A percentile compares a stretch with the other conserved stretches of the same genome.
These are phyloP conservation scores for Epichloe sp. DNA, from an alignment of 2,329 filamentous ascomycete species.

Conservation along the genomic window DNA sequence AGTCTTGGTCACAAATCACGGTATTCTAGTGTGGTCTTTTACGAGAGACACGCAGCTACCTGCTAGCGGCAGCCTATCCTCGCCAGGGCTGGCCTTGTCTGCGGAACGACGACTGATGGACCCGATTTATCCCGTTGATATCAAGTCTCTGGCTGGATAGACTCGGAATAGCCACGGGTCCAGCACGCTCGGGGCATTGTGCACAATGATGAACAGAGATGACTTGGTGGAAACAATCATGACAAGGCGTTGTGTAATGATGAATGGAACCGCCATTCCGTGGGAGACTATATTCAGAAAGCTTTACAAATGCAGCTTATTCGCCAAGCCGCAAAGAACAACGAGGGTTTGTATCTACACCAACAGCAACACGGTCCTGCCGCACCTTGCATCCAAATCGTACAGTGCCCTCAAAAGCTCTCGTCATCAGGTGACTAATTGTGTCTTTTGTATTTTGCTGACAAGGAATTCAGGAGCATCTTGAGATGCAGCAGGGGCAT, in stretches of 20 bases:
- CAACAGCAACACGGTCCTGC: no score
- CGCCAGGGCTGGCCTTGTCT: background rate
- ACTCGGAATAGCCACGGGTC: background rate
- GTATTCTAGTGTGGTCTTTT: conserved; percentile 1
- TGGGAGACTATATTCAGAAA: background rate
- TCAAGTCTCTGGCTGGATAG: background rate
- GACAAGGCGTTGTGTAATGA: background rate
- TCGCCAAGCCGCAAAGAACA: no score
- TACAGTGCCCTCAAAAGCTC: no score
- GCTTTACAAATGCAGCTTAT: background rate
- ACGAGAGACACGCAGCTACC: background rate
- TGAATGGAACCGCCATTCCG: background rate
- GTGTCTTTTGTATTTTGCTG: background rate
- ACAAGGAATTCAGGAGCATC: conserved; percentile 14
- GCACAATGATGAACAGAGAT: background rate
- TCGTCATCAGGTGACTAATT: no score
- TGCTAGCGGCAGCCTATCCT: no score
- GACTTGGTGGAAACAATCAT: background rate
- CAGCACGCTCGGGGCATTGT: background rate
- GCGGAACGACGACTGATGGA: background rate
- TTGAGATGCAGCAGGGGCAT: conserved; percentile 10
- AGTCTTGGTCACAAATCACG: background rate
- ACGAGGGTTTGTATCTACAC: no score
- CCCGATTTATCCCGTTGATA: background rate
- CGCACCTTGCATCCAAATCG: no score